Evolutionary conservation across 352 stramenopile species (phyloP).

Genomic region (Globisporangium lucens): DNA sequence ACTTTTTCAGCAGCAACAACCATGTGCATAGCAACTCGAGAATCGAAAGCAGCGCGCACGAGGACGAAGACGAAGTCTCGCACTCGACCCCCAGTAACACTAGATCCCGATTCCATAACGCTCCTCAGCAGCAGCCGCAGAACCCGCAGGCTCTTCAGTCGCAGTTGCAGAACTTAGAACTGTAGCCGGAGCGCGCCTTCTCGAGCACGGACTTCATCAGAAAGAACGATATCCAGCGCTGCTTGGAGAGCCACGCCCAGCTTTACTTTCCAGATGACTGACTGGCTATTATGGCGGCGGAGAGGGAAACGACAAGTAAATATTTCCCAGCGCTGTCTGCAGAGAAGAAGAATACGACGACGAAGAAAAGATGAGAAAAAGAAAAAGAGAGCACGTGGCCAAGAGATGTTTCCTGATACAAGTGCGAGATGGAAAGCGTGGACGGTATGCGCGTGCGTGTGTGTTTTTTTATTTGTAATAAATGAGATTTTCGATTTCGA

Average conservation of each 20-base stretch:
- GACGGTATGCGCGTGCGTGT: constrained; percentile 13
- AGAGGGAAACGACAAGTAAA: constrained; percentile 6
- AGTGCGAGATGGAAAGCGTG: constrained; percentile 26
- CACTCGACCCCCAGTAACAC: constrained; percentile 68
- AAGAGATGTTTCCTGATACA: constrained; percentile 21
- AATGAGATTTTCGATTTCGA: constrained; percentile 14
- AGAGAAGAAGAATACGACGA: constrained; percentile 1
- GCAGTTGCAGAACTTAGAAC: constrained; percentile 76
- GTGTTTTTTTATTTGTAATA: constrained; percentile 44
- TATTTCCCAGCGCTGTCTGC: constrained; percentile 3
- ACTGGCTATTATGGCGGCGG: constrained; percentile 6
- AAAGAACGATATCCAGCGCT: constrained; percentile 8
- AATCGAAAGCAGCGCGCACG: constrained; percentile 55
- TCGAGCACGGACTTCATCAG: constrained; percentile 14
- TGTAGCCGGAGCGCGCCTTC: constrained; percentile 41
- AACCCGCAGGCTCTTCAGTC: constrained; percentile 40
- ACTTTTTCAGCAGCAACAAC: constrained; percentile 68
- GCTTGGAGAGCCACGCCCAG: constrained; percentile 6
- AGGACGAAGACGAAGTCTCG: constrained; percentile 59
- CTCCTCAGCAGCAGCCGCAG: constrained; percentile 35
- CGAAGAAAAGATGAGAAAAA: neutral
- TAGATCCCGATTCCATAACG: constrained; percentile 56
- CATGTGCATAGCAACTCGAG: constrained; percentile 52
- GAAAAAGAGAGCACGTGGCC: constrained; percentile 10
- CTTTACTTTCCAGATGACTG: constrained; percentile 6